Conservation (phyloP, 805 yeast genomes). For the Isabelozyma pseudorhagii region DNA sequence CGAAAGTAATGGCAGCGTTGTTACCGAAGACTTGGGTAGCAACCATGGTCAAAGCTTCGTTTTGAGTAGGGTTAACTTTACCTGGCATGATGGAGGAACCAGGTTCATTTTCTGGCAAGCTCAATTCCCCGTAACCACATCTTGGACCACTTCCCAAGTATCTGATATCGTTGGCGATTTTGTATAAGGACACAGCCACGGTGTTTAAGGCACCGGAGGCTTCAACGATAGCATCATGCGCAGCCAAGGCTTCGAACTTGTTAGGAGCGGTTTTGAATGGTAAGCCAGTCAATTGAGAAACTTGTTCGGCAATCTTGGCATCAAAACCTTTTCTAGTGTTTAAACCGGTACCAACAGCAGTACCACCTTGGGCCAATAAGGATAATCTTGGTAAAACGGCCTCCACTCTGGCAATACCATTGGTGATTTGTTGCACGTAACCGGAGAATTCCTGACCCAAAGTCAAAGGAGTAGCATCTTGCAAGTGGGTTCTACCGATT, state of each 20-base stretch:
- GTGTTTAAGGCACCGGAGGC: slow-evolving; percentile 97
- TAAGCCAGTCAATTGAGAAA: slow-evolving; percentile 81
- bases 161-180: slow-evolving; percentile 97
- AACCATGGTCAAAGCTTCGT: slow-evolving; percentile 98
- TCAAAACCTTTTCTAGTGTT: slow-evolving; percentile 93
- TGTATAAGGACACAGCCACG: slow-evolving; percentile 87
- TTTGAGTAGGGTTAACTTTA: slow-evolving; percentile 98
- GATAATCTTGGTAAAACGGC: slow-evolving; percentile 70
- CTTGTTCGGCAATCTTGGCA: slow-evolving; percentile 80
- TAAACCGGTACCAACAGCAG: slow-evolving; percentile 98
- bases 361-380: slow-evolving; percentile 97
- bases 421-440: slow-evolving; percentile 87
- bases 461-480: slow-evolving; percentile 97
- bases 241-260: slow-evolving; percentile 98
- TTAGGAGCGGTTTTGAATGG: slow-evolving; percentile 94
- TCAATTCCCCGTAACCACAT: slow-evolving; percentile 96
- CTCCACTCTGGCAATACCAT: slow-evolving; percentile 88
- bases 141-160: slow-evolving; percentile 99
- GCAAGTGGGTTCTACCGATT: slow-evolving; percentile 98
- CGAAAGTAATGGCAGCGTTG: slow-evolving; percentile 90
- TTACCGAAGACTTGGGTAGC: slow-evolving; percentile 98
- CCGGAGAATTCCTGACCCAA: slow-evolving; percentile 98
- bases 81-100: slow-evolving; percentile 99
- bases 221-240: slow-evolving; percentile 97
- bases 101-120: slow-evolving; percentile 97